Percentiles rank a stretch among this genome's conserved stretches.
These are phyloP conservation scores for Cystobasidium sp. DNA, from an alignment of 1,284 basidiomycete genomes.

Conservation along the genomic window DNA sequence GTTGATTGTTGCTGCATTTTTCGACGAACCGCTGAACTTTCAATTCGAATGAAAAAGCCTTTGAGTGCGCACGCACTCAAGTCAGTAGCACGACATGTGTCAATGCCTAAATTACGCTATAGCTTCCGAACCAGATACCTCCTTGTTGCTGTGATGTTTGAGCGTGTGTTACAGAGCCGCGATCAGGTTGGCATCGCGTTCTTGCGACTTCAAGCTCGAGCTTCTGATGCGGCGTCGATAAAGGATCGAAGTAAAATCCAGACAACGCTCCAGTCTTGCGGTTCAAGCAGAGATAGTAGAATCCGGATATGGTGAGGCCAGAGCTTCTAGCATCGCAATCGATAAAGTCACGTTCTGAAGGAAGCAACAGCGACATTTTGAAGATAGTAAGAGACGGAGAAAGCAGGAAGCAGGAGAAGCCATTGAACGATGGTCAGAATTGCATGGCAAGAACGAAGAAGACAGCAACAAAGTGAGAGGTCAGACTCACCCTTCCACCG, in stretches of 20 bases:
- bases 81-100: neutral
- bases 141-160: constrained; percentile 3
- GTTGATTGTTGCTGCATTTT: too few relatives aligned
- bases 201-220: constrained; percentile 22
- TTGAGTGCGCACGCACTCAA: neutral
- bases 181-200: constrained; percentile 2
- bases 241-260: constrained; percentile 41
- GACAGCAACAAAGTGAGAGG: neutral
- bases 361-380: neutral
- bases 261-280: constrained; percentile 29
- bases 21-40: too few relatives aligned
- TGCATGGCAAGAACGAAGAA: neutral
- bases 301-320: constrained; percentile 42
- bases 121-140: constrained; percentile 36
- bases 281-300: constrained; percentile 42
- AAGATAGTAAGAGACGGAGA: neutral
- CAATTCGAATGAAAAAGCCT: too few relatives aligned
- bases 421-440: neutral
- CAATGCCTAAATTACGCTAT: constrained; percentile 7
- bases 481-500: constrained; percentile 43
- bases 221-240: constrained; percentile 38
- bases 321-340: constrained; percentile 32
- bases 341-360: constrained; percentile 41
- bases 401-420: neutral
- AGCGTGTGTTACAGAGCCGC: too few relatives aligned